Evolutionary conservation across 192 early-diverging fungal genomes (phyloP).

Genomic region (Coemansia erecta): DNA sequence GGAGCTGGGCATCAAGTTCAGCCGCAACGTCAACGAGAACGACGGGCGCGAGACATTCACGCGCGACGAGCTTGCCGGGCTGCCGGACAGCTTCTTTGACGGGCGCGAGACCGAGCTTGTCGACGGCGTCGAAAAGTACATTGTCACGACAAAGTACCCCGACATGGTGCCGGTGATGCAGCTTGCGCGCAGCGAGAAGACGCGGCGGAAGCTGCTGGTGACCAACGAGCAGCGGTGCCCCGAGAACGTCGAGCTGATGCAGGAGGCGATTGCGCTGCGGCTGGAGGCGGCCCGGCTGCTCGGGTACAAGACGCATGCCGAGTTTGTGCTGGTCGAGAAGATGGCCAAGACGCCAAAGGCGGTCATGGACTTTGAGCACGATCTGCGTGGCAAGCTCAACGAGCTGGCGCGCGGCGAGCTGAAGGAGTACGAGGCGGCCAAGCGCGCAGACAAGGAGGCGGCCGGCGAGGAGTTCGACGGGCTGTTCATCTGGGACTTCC

Average conservation of each 20-base stretch:
- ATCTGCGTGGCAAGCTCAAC: conserved; percentile 59
- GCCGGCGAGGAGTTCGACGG: conserved; percentile 58
- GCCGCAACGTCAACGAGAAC: conserved; percentile 69
- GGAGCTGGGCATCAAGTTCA: conserved; percentile 69
- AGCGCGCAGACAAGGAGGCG: conserved; percentile 56
- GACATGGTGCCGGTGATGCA: conserved; percentile 53
- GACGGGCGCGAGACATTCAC: conserved; percentile 54
- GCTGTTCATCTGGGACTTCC: conserved; percentile 72
- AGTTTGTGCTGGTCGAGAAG: conserved; percentile 69
- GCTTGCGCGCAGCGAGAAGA: conserved; percentile 55
- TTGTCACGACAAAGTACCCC: conserved; percentile 75
- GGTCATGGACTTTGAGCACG: conserved; percentile 66
- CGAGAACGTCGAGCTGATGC: conserved; percentile 60
- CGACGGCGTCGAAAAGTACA: conserved; percentile 63
- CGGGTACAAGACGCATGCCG: conserved; percentile 71
- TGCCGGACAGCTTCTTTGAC: conserved; percentile 71
- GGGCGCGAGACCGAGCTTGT: conserved; percentile 56
- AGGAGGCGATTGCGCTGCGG: conserved; percentile 59
- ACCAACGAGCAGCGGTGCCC: conserved; percentile 60
- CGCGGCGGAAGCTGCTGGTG: conserved; percentile 51
- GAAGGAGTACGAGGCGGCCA: conserved; percentile 58
- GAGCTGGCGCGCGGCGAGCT: conserved; percentile 62
- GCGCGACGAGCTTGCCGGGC: conserved; percentile 65
- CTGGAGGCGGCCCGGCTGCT: conserved; percentile 58
- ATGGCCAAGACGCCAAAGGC: conserved; percentile 75